Percentiles rank a stretch among this genome's conserved stretches.
These are phyloP conservation scores for Ganoderma sinense DNA, from an alignment of 1,284 basidiomycete genomes.

Conservation along the genomic window DNA sequence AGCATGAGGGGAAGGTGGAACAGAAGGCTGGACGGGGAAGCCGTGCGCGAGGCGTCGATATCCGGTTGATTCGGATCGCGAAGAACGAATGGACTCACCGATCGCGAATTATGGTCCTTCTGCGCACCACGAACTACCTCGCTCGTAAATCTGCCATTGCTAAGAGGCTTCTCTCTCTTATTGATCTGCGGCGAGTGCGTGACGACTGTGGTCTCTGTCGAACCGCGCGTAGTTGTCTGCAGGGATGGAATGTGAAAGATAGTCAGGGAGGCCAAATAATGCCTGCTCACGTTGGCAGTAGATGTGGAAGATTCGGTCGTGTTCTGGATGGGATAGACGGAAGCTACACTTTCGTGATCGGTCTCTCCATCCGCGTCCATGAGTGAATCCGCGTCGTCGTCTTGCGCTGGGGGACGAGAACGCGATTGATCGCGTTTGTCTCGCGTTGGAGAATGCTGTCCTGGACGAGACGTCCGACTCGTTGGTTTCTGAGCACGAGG, in stretches of 20 bases:
- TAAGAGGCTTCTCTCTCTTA: not conserved
- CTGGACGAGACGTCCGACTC: not conserved
- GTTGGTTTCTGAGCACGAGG: not conserved
- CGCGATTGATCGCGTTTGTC: not conserved
- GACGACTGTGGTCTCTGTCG: not conserved
- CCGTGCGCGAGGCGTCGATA: not conserved
- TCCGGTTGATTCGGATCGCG: not conserved
- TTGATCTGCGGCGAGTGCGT: not conserved
- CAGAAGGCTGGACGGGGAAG: not conserved
- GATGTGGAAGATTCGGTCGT: not conserved
- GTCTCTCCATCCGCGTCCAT: conserved; percentile 30
- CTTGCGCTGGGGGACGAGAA: not conserved
- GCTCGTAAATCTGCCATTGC: not conserved
- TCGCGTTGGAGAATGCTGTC: not conserved
- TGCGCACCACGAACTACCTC: conserved; percentile 5
- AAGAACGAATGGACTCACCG: conserved; percentile 8
- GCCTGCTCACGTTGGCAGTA: not conserved
- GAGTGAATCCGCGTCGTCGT: conserved; percentile 1
- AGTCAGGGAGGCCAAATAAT: not conserved
- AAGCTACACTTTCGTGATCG: conserved; percentile 20
- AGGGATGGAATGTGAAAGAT: not conserved
- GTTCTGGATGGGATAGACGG: conserved; percentile 11
- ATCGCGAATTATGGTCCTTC: conserved; percentile 11
- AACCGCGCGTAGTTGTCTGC: not conserved
- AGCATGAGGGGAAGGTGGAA: not conserved